Base-by-base conservation (phyloP, 768 basidiomycete genomes). In the Calocybe cyanea region DNA sequence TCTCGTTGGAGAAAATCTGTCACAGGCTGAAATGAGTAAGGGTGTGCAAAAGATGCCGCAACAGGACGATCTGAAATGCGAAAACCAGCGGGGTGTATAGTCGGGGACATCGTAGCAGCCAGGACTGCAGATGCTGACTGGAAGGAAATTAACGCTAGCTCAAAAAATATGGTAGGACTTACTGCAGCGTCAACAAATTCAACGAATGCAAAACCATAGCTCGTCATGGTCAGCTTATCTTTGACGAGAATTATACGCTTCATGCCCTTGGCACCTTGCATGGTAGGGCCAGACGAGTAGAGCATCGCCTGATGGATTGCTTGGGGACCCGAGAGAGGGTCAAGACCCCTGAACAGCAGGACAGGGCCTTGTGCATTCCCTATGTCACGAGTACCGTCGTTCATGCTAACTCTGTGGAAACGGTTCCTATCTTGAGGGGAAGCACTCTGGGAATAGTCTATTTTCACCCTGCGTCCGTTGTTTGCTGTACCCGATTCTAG, bases 361-460 rank as follows among this genome's bases (percentile, higher is more conserved):
- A 97, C 83, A 17, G 91, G 77, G 20, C 79, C 77, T 54, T 87
- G 87, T 1, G 87, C 67, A 52, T 88, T 89, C 50, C 92, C 95
- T 58, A 98, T 95, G 67, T 99, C 95, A 43, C 93, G 78, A 43
- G 91, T 97, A 2, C 96, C 96, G 57, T 99, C 96, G 59, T 95
- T 98, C 63, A 73, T 62, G 45, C 83, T 81, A 44, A 80, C 80
- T 53, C 80, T 75, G 38, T 73, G 75, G 39, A 69, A 55, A 43
- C 80, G 76, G 9, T 80, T 77, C 55, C 76, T 77, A 48, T 85
- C 84, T 39, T 81, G 77, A 20, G 85, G 88, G 21, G 79, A 76
- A 20, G 85, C 85, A 52, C 85, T 89, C 67, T 92, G 83, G 2
- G 94, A 92, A 61, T 89, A 99, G 67, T 99, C 94, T 57, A 99